A percentile compares a stretch with the other conserved stretches of the same genome.
phyloP scores from a whole-genome alignment of 441 rosid species.

The Breynia disticha region DNA sequence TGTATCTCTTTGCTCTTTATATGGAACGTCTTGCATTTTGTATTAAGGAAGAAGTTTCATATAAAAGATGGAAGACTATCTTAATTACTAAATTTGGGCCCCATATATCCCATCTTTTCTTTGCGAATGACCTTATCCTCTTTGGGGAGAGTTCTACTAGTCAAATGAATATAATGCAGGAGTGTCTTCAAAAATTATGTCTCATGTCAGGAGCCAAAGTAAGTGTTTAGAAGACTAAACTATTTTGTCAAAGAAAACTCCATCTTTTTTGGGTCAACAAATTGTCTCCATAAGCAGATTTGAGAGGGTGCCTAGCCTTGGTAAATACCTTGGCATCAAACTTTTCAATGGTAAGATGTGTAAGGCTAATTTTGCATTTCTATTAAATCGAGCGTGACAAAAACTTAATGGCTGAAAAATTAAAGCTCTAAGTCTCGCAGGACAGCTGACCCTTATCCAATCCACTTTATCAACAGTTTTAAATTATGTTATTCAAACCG shows the following conservation, averaged over 20 bases:
- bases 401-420: neutral
- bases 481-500: neutral
- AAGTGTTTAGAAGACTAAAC: too few relatives aligned
- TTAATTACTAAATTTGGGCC: neutral
- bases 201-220: neutral
- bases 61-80: neutral
- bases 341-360: neutral
- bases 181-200: neutral
- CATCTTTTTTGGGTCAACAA: too few relatives aligned
- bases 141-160: neutral
- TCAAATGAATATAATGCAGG: neutral
- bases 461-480: neutral
- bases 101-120: neutral
- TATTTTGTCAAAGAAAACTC: too few relatives aligned
- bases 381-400: neutral
- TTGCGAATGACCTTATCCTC: neutral
- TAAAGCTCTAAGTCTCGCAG: too few relatives aligned
- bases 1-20: neutral
- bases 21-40: neutral
- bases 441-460: neutral
- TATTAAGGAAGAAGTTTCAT: neutral
- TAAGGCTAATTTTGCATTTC: neutral
- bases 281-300: neutral
- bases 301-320: neutral
- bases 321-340: neutral